These are phyloP conservation scores for Naganishia antarctica DNA, from an alignment of 768 basidiomycete species.

Conservation along the genomic window DNA sequence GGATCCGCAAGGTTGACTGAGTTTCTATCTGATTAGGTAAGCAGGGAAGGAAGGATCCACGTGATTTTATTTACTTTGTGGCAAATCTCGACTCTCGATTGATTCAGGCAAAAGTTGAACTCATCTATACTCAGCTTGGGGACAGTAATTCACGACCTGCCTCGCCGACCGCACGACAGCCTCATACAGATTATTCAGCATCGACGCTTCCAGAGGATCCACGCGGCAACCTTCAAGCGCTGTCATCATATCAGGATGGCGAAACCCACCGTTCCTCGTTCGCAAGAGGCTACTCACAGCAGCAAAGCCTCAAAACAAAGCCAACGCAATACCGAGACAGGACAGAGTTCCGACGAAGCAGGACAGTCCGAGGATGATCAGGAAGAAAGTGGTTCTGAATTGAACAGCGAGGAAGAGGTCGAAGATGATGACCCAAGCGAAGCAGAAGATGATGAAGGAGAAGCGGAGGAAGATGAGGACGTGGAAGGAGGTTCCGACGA, in stretches of 20 bases:
- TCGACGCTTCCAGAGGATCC: too few species aligned
- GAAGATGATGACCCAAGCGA: constrained; percentile 2
- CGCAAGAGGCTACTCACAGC: neutral
- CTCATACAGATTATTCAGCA: too few species aligned
- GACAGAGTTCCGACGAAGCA: too few species aligned
- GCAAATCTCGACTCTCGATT: neutral
- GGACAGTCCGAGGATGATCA: constrained; percentile 5
- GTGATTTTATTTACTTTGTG: constrained; percentile 12
- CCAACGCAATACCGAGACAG: too few species aligned
- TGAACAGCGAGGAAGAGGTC: neutral
- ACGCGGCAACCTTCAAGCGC: too few species aligned
- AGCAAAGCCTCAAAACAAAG: neutral
- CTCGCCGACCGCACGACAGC: too few species aligned
- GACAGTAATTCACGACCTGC: too few species aligned
- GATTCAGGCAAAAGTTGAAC: constrained; percentile 10
- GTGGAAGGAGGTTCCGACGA: neutral
- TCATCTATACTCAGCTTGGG: too few species aligned
- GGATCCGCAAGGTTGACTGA: constrained; percentile 15
- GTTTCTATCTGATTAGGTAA: constrained; percentile 19
- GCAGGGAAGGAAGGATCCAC: neutral
- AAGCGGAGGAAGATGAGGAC: neutral
- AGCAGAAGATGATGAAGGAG: neutral
- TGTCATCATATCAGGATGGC: too few species aligned
- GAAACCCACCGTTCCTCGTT: too few species aligned
- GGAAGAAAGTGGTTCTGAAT: neutral